phyloP scores from a whole-genome alignment of 2,329 filamentous ascomycete genomes.

The Alternaria sp. region DNA sequence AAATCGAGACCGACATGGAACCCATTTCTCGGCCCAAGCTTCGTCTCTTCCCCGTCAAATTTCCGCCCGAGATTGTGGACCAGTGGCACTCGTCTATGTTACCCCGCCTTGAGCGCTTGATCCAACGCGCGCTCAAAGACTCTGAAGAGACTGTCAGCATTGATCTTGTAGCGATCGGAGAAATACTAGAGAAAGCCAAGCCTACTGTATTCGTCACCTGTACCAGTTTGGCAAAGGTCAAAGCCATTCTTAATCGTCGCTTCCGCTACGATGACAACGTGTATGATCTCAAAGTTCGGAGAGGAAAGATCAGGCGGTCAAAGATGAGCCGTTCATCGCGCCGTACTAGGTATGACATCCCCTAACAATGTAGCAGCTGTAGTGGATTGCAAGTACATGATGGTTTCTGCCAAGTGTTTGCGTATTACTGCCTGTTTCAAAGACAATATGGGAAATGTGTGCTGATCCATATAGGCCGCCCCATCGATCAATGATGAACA shows the following conservation, averaged over 20 bases:
- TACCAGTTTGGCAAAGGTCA: conserved; percentile 76
- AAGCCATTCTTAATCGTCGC: conserved; percentile 73
- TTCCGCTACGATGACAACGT: conserved; percentile 72
- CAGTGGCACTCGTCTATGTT: conserved; percentile 77
- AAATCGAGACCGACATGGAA: conserved; percentile 47
- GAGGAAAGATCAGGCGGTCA: conserved; percentile 72
- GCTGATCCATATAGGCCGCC: conserved; percentile 27
- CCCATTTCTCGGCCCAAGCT: conserved; percentile 45
- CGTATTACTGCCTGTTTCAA: too few relatives aligned
- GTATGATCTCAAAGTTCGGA: conserved; percentile 75
- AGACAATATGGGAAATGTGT: too few relatives aligned
- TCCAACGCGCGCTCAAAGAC: conserved; percentile 75
- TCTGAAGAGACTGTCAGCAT: conserved; percentile 81
- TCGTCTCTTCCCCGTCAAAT: conserved; percentile 57
- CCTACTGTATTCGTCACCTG: conserved; percentile 82
- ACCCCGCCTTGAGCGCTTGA: conserved; percentile 75
- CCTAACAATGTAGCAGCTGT: too few relatives aligned
- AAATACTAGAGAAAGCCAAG: conserved; percentile 69
- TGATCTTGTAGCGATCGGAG: conserved; percentile 76
- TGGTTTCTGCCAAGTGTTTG: too few relatives aligned
- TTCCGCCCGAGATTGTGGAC: conserved; percentile 70
- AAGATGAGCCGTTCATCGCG: conserved; percentile 55
- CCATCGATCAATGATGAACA: conserved; percentile 54
- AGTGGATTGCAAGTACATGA: too few relatives aligned
- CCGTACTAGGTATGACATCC: conserved; percentile 20